phyloP scores from a whole-genome alignment of 2,329 filamentous ascomycete species.

The Talaromyces sp. region DNA sequence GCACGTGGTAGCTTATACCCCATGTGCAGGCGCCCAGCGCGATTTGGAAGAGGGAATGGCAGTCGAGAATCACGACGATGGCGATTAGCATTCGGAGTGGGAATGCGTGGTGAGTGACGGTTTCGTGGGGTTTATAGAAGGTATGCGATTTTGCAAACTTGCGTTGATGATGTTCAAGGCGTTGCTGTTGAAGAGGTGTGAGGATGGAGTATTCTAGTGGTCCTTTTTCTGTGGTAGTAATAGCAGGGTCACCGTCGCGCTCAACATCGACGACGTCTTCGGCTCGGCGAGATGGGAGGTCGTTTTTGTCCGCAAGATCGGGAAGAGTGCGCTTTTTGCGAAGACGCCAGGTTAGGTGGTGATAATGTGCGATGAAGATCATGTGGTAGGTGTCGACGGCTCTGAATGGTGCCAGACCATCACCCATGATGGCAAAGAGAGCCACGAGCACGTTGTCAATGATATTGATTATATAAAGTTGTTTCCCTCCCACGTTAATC shows the following conservation, averaged over 20 bases:
- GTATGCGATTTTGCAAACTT: slow-evolving; percentile 81
- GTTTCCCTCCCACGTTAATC: slow-evolving; percentile 74
- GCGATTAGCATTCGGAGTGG: slow-evolving; percentile 70
- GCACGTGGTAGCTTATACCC: slow-evolving; percentile 68
- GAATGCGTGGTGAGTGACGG: slow-evolving; percentile 75
- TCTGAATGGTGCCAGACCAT: slow-evolving; percentile 70
- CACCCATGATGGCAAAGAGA: slow-evolving; percentile 67
- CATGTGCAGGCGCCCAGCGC: slow-evolving; percentile 74
- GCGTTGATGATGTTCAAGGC: slow-evolving; percentile 70
- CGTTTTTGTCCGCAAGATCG: slow-evolving; percentile 64
- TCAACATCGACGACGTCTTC: slow-evolving; percentile 45
- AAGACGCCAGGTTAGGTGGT: slow-evolving; percentile 61
- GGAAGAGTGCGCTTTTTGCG: slow-evolving; percentile 62
- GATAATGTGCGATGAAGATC: slow-evolving; percentile 75
- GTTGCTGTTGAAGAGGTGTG: slow-evolving; percentile 62
- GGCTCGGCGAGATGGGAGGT: slow-evolving; percentile 54
- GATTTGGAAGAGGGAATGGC: slow-evolving; percentile 76
- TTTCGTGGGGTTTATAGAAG: slow-evolving; percentile 88
- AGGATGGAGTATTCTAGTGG: slow-evolving; percentile 62
- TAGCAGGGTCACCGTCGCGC: slow-evolving; percentile 33
- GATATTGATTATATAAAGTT: slow-evolving; percentile 66
- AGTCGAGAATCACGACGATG: slow-evolving; percentile 75
- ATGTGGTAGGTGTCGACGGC: slow-evolving; percentile 83
- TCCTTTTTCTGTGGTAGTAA: slow-evolving; percentile 33
- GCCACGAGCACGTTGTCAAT: slow-evolving; percentile 70